phyloP scores from a whole-genome alignment of 2,329 filamentous ascomycete species.

The Hymenoscyphus fructigenus region DNA sequence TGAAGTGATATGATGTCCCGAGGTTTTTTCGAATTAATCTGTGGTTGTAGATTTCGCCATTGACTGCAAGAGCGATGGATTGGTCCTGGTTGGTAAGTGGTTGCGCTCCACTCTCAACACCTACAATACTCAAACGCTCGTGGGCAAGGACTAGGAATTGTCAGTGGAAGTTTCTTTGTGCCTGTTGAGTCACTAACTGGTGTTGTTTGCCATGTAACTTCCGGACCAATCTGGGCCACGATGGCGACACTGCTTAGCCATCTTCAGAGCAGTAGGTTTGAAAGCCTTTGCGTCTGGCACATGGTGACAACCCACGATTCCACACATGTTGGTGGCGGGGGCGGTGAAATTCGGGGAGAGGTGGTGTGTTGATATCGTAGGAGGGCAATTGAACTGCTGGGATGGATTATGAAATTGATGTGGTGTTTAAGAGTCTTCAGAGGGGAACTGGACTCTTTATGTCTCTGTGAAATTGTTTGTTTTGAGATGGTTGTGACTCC shows the following conservation, averaged over 20 bases:
- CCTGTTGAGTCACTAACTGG: slow-evolving; percentile 60
- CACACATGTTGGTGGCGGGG: slow-evolving; percentile 24
- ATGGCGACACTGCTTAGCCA: slow-evolving; percentile 97
- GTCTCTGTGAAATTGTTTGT: background rate
- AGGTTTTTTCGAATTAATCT: slow-evolving; percentile 86
- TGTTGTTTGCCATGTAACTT: slow-evolving; percentile 85
- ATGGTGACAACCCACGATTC: slow-evolving; percentile 41
- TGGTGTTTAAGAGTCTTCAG: background rate
- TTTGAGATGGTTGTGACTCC: background rate
- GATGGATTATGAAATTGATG: background rate
- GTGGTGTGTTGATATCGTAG: background rate
- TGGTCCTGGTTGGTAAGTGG: slow-evolving; percentile 90
- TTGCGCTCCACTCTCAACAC: slow-evolving; percentile 90
- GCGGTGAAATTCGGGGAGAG: slow-evolving; percentile 4
- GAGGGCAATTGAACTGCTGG: background rate
- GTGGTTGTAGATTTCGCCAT: slow-evolving; percentile 99
- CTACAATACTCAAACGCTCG: slow-evolving; percentile 96
- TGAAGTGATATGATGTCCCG: slow-evolving; percentile 87
- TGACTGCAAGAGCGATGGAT: slow-evolving; percentile 88
- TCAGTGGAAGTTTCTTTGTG: slow-evolving; percentile 20
- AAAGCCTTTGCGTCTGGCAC: slow-evolving; percentile 95
- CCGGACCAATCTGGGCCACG: slow-evolving; percentile 98
- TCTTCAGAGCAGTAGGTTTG: slow-evolving; percentile 89
- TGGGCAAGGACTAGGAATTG: slow-evolving; percentile 76
- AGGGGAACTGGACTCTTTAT: background rate